Percentiles rank a stretch among this genome's conserved stretches.
Conservation (phyloP, 2,329 filamentous ascomycete species). For the Cryphonectria japonica region DNA sequence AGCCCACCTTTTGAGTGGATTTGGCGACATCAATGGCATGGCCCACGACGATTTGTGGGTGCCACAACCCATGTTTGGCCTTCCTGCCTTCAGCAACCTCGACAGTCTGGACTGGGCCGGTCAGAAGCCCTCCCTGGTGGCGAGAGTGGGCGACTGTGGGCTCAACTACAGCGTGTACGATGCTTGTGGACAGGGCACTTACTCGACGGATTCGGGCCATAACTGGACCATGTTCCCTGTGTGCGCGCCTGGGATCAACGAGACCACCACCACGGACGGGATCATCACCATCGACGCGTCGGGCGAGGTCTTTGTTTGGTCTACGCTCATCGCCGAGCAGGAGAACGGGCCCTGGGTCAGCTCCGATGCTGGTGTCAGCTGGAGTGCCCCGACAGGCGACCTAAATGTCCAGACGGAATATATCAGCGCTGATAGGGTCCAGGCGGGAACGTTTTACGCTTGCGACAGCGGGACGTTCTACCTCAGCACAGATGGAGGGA, state of each 20-base stretch:
- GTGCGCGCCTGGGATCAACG: constrained; percentile 16
- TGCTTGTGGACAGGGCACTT: constrained; percentile 13
- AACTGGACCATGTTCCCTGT: constrained; percentile 20
- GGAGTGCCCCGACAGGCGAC: constrained; percentile 14
- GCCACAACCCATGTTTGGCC: constrained; percentile 20
- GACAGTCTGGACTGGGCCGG: constrained; percentile 22
- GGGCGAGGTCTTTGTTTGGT: constrained; percentile 16
- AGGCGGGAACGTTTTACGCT: constrained; percentile 16
- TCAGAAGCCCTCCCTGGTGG: constrained; percentile 12
- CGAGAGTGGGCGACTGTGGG: constrained; percentile 18
- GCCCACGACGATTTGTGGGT: constrained; percentile 13
- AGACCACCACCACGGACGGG: constrained; percentile 3
- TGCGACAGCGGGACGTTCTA: constrained; percentile 19
- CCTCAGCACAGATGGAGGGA: constrained; percentile 16
- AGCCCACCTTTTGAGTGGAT: constrained; percentile 14
- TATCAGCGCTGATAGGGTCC: constrained; percentile 11
- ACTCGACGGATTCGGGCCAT: constrained; percentile 12
- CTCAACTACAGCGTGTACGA: constrained; percentile 12
- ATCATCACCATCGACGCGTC: constrained; percentile 16
- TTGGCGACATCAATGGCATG: constrained; percentile 24
- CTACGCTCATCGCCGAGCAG: constrained; percentile 9
- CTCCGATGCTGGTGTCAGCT: constrained; percentile 1
- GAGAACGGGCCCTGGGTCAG: constrained; percentile 11
- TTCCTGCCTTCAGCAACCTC: constrained; percentile 20
- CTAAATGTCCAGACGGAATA: constrained; percentile 10